Evolutionary conservation across 2,329 filamentous ascomycete genomes (phyloP), one percentile per base, ranked within the genome.

Genomic region (Amesomyces nigricolor): DNA sequence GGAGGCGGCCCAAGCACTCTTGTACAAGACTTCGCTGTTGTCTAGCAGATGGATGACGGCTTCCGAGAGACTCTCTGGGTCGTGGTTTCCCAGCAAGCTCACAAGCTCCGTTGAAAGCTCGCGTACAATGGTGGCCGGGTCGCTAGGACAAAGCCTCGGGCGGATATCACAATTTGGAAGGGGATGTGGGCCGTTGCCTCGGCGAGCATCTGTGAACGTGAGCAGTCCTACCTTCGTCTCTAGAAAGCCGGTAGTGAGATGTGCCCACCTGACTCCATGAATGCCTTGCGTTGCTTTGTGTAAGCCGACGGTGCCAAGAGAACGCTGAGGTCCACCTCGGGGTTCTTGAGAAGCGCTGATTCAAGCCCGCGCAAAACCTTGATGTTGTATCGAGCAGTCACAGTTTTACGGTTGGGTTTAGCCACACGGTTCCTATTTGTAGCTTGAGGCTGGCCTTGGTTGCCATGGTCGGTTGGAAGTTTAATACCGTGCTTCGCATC

Each of bases 11-110:
- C 29, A 51, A 14, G 19, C 10, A 17, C 49, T 51, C 44, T 51
- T 44, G 30, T 51, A 51, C 29, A 51, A 40, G 4, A 51, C n/a
- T 26, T 51, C 40, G 49, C 40, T 45, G n/a, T 45, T 14, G 38
- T 51, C 40, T 14, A 51, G 37, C 17, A 51, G 40, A 9, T 45
- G n/a, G 16, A 51, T 51, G 5, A 45, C 40, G 16, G 49, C 39
- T 9, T 44, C 48, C 29, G 39, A 51, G 39, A 51, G 40, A n/a
- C 37, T 26, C 11, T 44, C 16, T 6, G 22, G 6, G 22, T 26
- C 22, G 37, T 16, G 8, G 30, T 37, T 16, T 37, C 49, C 40
- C 5, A 51, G 39, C 44, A 51, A 38, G 16, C n/a, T 8, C 29
- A n/a, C 30, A 10, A 51, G 49, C 29, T 51, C 40, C 26, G 29